These are phyloP conservation scores for Gossypium arboreum DNA, from an alignment of 345 rosid genomes.

Conservation along the genomic window DNA sequence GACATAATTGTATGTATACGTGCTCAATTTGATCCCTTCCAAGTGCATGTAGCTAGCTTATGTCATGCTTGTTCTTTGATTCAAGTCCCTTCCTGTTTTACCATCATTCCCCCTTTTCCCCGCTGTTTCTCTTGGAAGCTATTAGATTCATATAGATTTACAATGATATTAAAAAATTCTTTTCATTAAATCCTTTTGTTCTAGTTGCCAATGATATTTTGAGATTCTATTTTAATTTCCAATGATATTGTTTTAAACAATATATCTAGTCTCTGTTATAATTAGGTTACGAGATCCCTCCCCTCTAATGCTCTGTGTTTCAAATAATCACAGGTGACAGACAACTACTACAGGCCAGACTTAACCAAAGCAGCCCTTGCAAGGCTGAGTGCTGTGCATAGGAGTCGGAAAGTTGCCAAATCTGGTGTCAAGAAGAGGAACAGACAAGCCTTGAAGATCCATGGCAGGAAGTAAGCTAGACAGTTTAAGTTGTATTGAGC, in stretches of 20 bases:
- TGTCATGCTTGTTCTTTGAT: not conserved
- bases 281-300: too few relatives aligned
- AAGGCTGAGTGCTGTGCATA: conserved; percentile 72
- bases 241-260: not conserved
- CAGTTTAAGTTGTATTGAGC: not conserved
- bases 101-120: too few relatives aligned
- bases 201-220: not conserved
- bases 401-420: conserved; percentile 75
- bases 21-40: not conserved
- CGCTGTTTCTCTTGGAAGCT: not conserved
- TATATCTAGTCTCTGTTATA: not conserved
- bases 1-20: not conserved
- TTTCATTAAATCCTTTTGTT: too few relatives aligned
- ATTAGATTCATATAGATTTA: not conserved
- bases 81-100: not conserved
- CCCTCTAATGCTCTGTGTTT: not conserved
- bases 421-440: conserved; percentile 92
- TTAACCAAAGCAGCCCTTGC: conserved; percentile 85
- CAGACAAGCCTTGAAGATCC: conserved; percentile 54
- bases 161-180: too few relatives aligned
- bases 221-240: not conserved
- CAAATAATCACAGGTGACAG: conserved; percentile 50
- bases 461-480: conserved; percentile 30
- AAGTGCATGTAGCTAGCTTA: too few relatives aligned
- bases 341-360: conserved; percentile 89